Conservation (phyloP, 2,329 filamentous ascomycete genomes). For the Aspergillus melleus region DNA sequence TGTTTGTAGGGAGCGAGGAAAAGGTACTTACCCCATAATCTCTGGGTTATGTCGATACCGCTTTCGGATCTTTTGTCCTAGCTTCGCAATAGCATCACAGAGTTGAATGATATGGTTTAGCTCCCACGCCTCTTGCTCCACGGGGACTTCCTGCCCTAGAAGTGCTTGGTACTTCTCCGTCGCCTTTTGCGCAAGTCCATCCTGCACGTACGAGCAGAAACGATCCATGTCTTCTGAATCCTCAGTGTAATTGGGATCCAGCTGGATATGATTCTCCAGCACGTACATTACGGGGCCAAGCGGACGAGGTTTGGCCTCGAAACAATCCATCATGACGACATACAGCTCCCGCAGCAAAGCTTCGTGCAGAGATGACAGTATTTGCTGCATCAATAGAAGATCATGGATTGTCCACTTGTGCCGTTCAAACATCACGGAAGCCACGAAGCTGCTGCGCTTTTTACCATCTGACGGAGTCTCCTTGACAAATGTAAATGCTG, state of each 20-base stretch:
- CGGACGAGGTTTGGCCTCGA: constrained; percentile 80
- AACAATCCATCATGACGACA: constrained; percentile 82
- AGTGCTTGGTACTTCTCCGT: constrained; percentile 76
- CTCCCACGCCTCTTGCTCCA: constrained; percentile 80
- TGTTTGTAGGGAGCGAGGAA: constrained; percentile 16
- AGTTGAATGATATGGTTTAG: constrained; percentile 88
- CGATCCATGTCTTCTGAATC: constrained; percentile 68
- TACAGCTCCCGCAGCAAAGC: constrained; percentile 83
- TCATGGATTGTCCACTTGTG: constrained; percentile 69
- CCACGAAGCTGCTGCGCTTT: constrained; percentile 52
- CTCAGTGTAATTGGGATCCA: constrained; percentile 73
- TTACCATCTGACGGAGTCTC: constrained; percentile 63
- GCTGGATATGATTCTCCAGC: constrained; percentile 77
- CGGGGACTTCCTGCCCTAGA: constrained; percentile 76
- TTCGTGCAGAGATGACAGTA: constrained; percentile 74
- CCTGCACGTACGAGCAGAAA: constrained; percentile 70
- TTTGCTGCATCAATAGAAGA: constrained; percentile 69
- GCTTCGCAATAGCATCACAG: constrained; percentile 78
- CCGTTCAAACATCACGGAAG: constrained; percentile 57
- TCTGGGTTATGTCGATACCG: constrained; percentile 84
- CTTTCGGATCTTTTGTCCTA: constrained; percentile 88
- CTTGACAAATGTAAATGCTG: constrained; percentile 80
- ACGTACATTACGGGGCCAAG: constrained; percentile 79
- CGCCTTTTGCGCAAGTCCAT: constrained; percentile 72
- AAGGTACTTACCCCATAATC: constrained; percentile 66